These are phyloP conservation scores for Thermothelomyces thermophilus DNA, from an alignment of 2,329 filamentous ascomycete species.

Conservation along the genomic window DNA sequence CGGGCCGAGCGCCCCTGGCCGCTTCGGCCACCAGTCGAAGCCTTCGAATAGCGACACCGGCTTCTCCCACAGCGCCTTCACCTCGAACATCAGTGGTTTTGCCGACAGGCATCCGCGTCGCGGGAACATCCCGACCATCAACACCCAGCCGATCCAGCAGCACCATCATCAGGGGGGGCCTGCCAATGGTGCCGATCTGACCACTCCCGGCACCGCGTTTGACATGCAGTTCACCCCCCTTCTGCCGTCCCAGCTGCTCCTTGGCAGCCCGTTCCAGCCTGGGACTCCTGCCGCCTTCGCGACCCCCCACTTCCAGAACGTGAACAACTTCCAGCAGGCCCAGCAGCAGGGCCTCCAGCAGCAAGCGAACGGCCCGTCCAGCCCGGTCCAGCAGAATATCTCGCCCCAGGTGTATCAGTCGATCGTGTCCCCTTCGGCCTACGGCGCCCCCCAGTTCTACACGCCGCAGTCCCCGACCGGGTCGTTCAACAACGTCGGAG, in stretches of 20 bases:
- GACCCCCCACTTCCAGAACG: conserved; percentile 84
- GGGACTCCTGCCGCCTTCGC: conserved; percentile 85
- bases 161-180: conserved; percentile 33
- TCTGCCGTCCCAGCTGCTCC: conserved; percentile 85
- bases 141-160: conserved; percentile 64
- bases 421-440: conserved; percentile 78
- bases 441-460: conserved; percentile 75
- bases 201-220: conserved; percentile 79
- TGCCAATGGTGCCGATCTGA: conserved; percentile 63
- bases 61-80: conserved; percentile 89
- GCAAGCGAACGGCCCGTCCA: conserved; percentile 58
- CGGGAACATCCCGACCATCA: conserved; percentile 84
- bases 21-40: conserved; percentile 71
- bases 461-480: conserved; percentile 80
- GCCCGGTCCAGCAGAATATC: conserved; percentile 69
- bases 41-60: conserved; percentile 77
- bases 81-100: conserved; percentile 78
- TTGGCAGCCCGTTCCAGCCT: conserved; percentile 94
- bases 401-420: conserved; percentile 79
- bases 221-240: conserved; percentile 99
- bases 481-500: conserved; percentile 55
- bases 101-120: conserved; percentile 80
- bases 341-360: conserved; percentile 47
- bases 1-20: conserved; percentile 50
- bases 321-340: conserved; percentile 66